Base-by-base conservation (phyloP, 495 filamentous ascomycete species). In the Podospora pseudocomata region DNA sequence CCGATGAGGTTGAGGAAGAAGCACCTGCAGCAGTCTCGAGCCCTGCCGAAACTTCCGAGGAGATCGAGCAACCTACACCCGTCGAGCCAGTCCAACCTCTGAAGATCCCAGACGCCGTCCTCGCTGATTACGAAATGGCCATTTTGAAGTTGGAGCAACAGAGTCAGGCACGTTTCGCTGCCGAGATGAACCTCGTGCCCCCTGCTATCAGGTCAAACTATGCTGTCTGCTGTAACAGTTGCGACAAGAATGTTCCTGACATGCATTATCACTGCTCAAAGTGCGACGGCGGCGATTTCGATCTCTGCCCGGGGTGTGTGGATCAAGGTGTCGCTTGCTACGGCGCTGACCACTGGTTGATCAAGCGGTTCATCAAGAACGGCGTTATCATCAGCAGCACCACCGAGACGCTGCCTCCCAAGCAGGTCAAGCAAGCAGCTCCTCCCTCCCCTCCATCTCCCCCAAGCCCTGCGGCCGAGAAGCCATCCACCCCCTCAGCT, bases 191-290 rank as follows among this genome's bases (percentile, higher is more conserved):
- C 9, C n/a, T 18, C 56, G n/a, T 27, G 9, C 16, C 16, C n/a
- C 32, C 19, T 15, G 39, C 18, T 20, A 65, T 66, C 49, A 64
- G 56, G 39, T 49, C 64, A 2, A 73, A 80, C 59, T 83, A 84
- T 60, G 80, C 83, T n/a, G 93, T 99, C 63, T 97, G 90, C 82
- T 99, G 95, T 86, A 97, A 99, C 80, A 85, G 87, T 73, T 99
- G 95, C 75, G 87, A 94, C 65, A 79, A 79, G 26, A 85, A 88
- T 44, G 92, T 97, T 72, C 83, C 88, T 44, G 88, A 92, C 70
- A 86, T 86, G 26, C 95, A 99, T 75, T 99, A 91, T 77, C 95
- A 99, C 80, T 99, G 95, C 82, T 90, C 91, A 73, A 90, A 88
- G 65, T 99, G 96, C 78, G 92, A 97, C 69, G 83, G 89, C 64